phyloP scores from a whole-genome alignment of 192 early-diverging fungal genomes.

The Coemansia sp. region DNA sequence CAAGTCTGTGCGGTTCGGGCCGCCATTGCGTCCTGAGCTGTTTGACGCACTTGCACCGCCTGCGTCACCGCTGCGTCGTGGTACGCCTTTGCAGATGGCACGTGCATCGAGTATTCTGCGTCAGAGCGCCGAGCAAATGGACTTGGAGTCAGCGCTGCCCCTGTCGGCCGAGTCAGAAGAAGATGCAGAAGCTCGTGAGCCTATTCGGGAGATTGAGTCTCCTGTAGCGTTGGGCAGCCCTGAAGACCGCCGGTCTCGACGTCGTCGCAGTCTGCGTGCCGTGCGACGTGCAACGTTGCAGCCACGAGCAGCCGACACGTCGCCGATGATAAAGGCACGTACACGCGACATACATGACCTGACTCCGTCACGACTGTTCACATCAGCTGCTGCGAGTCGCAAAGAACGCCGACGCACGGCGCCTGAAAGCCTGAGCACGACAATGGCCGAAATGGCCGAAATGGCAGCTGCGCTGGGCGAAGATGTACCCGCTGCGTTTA shows the following conservation, averaged over 20 bases:
- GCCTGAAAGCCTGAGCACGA: conserved; percentile 3
- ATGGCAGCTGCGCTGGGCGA: conserved; percentile 50
- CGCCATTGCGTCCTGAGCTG: conserved; percentile 60
- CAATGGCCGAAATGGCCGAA: conserved; percentile 29
- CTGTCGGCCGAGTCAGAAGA: neutral
- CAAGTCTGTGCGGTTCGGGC: conserved; percentile 57
- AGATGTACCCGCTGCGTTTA: conserved; percentile 26
- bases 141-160: conserved; percentile 7
- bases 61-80: conserved; percentile 57
- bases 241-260: conserved; percentile 13
- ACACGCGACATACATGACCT: conserved; percentile 3
- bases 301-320: conserved; percentile 3
- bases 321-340: conserved; percentile 17
- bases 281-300: neutral
- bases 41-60: conserved; percentile 59
- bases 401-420: neutral
- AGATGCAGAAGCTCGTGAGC: neutral
- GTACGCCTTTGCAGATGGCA: conserved; percentile 49
- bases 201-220: conserved; percentile 25
- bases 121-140: conserved; percentile 2
- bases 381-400: neutral
- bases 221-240: conserved; percentile 10
- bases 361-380: conserved; percentile 10
- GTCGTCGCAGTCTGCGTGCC: conserved; percentile 28
- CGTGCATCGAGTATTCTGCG: conserved; percentile 42